Evolutionary conservation across 805 yeast species (phyloP), one percentile per base, ranked within the genome.

Genomic region (Metschnikowia lunata): DNA sequence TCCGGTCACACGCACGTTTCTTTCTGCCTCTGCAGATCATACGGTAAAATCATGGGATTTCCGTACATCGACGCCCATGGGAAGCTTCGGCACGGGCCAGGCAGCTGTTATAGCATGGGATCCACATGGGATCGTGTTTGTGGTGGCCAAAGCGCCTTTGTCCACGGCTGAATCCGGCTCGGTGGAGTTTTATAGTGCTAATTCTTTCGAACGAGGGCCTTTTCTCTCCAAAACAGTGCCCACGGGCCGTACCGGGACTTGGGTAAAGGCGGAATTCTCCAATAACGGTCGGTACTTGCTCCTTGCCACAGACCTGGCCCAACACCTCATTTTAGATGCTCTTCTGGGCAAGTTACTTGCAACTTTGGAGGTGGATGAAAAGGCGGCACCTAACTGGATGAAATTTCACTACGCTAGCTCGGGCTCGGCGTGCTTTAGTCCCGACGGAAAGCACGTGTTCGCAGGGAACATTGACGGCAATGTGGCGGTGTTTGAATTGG

Each of bases 1-100:
- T 37, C 96, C 95, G 0, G 69, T 78, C 6, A 74, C 75, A 43
- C 89, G 83, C 56, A 64, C 75, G 10, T 77, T 86, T 58, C 55
- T 86, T 8, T 80, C 86, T 35, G 74, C 90, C 0, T 77, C 95
- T 0, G 61, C 76, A 45, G 99, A 93, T 61, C 76, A 83, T 42
- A 80, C 96, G 0, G 85, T 89, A 1, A 78, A 93, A 50, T 53
- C 86, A 7, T 93, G 99, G 99, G 98, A 93, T 64, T 61, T 85
- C 26, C 70, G 91, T 52, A 71, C 84, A 0, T 71, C 86, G 1
- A 73, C 78, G 45, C 78, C 85, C 14, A 82, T 78, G 46, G 93
- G 95, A 0, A 69, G 54, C 48, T 28, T 71, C 8, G 79, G 78
- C 18, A 71, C 77, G 31, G 75, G 79, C 12, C 71, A 74, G 11